phyloP scores from a whole-genome alignment of 2,329 filamentous ascomycete species.

The Conoideocrella luteorostrata region DNA sequence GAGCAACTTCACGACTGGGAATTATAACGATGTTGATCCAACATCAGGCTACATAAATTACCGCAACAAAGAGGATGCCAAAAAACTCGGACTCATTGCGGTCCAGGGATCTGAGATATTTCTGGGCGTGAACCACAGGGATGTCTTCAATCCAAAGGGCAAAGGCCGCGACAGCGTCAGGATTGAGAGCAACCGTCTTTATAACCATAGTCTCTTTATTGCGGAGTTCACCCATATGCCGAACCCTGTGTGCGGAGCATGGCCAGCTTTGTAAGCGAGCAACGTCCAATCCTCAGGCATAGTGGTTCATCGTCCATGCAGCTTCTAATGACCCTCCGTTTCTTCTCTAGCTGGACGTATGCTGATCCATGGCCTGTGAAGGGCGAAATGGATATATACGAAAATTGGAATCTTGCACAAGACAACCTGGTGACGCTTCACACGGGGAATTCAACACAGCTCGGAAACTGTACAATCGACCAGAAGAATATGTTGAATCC shows the following conservation, averaged over 20 bases:
- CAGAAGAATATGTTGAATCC: slow-evolving; percentile 22
- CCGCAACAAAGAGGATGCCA: slow-evolving; percentile 27
- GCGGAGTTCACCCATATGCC: slow-evolving; percentile 66
- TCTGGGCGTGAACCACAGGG: slow-evolving; percentile 30
- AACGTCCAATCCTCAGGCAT: too few relatives aligned
- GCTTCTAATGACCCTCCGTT: not conserved
- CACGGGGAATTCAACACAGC: slow-evolving; percentile 30
- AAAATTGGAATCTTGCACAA: slow-evolving; percentile 52
- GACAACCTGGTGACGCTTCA: slow-evolving; percentile 54
- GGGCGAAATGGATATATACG: slow-evolving; percentile 63
- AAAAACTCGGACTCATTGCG: slow-evolving; percentile 28
- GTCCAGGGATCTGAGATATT: slow-evolving; percentile 28
- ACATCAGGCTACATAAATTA: slow-evolving; percentile 58
- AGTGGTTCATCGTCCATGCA: not conserved
- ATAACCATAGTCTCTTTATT: slow-evolving; percentile 62
- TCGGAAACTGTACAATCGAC: slow-evolving; percentile 30
- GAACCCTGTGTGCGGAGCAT: slow-evolving; percentile 57
- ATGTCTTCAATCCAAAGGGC: slow-evolving; percentile 17
- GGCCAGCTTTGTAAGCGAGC: slow-evolving; percentile 65
- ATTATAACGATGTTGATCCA: slow-evolving; percentile 45
- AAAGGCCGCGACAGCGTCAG: slow-evolving; percentile 52
- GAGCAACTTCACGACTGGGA: slow-evolving; percentile 9
- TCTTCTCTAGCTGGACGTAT: slow-evolving; percentile 36
- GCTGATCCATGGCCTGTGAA: slow-evolving; percentile 50
- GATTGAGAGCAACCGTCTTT: slow-evolving; percentile 55